Evolutionary conservation across 768 basidiomycete species (phyloP).

Genomic region (Leccinum rimulosum): DNA sequence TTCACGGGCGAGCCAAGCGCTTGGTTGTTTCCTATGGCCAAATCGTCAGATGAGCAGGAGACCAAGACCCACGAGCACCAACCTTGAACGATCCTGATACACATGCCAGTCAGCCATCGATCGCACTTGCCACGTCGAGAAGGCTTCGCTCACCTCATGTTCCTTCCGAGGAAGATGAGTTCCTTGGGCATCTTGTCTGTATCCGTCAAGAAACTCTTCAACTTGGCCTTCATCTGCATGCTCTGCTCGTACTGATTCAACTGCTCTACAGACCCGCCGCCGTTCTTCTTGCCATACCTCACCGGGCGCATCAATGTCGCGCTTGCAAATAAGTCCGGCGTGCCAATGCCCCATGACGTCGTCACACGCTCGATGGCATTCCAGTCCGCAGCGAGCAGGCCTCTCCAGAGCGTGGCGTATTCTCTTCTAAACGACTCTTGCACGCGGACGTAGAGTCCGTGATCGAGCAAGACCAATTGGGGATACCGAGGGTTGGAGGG

Average conservation of each 20-base stretch:
- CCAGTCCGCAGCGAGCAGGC: slow-evolving; percentile 58
- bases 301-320: too few relatives aligned
- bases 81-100: slow-evolving; percentile 37
- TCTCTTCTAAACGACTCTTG: slow-evolving; percentile 65
- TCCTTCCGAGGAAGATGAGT: slow-evolving; percentile 71
- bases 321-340: slow-evolving; percentile 64
- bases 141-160: slow-evolving; percentile 53
- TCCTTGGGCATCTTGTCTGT: slow-evolving; percentile 80
- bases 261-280: too few relatives aligned
- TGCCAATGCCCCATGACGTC: slow-evolving; percentile 63
- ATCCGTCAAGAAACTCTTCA: slow-evolving; percentile 66
- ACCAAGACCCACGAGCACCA: neutral
- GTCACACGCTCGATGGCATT: slow-evolving; percentile 50
- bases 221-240: slow-evolving; percentile 60
- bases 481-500: slow-evolving; percentile 31
- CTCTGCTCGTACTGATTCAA: slow-evolving; percentile 54
- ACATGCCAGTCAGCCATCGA: too few relatives aligned
- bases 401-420: slow-evolving; percentile 78
- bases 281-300: too few relatives aligned
- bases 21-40: slow-evolving; percentile 66
- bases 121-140: neutral
- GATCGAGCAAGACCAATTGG: slow-evolving; percentile 85
- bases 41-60: neutral
- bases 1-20: slow-evolving; percentile 83
- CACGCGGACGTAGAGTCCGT: slow-evolving; percentile 83